Percentiles rank a stretch among this genome's conserved stretches.
These are phyloP conservation scores for Aureobasidium vineae DNA, from an alignment of 2,329 filamentous ascomycete genomes.

Conservation along the genomic window DNA sequence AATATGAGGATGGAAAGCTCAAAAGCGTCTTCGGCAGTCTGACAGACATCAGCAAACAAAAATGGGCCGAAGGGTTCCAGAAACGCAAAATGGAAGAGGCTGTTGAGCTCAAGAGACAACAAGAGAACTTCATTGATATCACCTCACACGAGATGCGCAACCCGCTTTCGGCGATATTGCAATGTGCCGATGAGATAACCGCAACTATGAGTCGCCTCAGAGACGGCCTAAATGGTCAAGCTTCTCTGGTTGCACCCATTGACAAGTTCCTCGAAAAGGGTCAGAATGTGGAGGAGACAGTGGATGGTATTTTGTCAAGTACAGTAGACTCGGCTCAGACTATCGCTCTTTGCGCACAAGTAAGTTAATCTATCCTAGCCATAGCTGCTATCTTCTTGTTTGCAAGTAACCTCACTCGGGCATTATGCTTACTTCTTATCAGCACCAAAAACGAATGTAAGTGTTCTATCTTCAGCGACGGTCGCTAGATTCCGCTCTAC, in stretches of 20 bases:
- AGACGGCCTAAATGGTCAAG: conserved; percentile 42
- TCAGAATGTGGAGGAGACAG: conserved; percentile 40
- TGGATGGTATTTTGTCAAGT: conserved; percentile 52
- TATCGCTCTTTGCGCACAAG: conserved; percentile 70
- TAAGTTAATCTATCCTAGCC: neutral
- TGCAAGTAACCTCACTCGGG: neutral
- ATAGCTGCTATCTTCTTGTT: neutral
- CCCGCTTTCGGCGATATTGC: conserved; percentile 60
- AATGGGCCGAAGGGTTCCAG: conserved; percentile 79
- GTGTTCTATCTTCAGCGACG: neutral
- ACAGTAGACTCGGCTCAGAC: conserved; percentile 74
- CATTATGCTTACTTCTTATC: neutral
- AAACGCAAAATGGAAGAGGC: conserved; percentile 75
- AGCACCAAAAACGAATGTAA: conserved; percentile 68
- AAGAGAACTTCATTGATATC: conserved; percentile 68
- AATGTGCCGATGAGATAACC: conserved; percentile 73
- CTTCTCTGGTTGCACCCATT: conserved; percentile 31
- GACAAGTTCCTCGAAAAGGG: neutral
- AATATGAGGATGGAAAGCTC: conserved; percentile 60
- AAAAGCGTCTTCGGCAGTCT: conserved; percentile 78
- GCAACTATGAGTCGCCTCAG: conserved; percentile 49
- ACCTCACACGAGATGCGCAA: conserved; percentile 47
- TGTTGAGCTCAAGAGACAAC: conserved; percentile 74
- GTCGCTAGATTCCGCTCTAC: neutral
- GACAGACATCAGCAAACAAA: conserved; percentile 82